Conservation (phyloP, 2,329 filamentous ascomycete genomes). For the Colletotrichum sojae region DNA sequence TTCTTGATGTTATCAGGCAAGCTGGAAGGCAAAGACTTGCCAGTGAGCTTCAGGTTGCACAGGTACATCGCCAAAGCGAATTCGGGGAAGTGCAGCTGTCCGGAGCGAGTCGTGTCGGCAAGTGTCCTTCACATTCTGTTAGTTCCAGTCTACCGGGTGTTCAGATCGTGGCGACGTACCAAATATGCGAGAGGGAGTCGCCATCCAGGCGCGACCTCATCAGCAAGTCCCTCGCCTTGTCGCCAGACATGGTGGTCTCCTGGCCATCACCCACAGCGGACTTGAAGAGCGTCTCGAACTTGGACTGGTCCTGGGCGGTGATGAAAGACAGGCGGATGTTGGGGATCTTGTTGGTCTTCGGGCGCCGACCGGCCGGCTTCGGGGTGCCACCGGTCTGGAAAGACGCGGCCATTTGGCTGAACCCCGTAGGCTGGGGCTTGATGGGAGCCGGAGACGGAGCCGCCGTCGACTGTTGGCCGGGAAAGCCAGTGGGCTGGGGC, state of each 20-base stretch:
- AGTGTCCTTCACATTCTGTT: constrained; percentile 75
- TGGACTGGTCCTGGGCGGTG: constrained; percentile 92
- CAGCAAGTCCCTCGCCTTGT: constrained; percentile 91
- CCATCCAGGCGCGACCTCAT: constrained; percentile 90
- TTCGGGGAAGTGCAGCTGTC: constrained; percentile 96
- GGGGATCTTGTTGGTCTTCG: constrained; percentile 83
- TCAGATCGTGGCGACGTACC: constrained; percentile 67
- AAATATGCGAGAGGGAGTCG: constrained; percentile 91
- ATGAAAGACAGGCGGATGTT: constrained; percentile 97
- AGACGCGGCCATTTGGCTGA: constrained; percentile 76
- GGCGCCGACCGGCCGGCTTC: constrained; percentile 61
- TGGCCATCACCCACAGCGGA: constrained; percentile 89
- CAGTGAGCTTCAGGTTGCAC: constrained; percentile 92
- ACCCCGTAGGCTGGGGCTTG: constrained; percentile 77
- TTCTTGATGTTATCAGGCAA: constrained; percentile 93
- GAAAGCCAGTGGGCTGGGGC: constrained; percentile 60
- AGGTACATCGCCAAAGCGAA: constrained; percentile 99
- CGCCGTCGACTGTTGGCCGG: constrained; percentile 64
- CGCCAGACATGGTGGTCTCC: constrained; percentile 85
- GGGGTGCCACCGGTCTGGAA: constrained; percentile 68
- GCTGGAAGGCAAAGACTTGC: constrained; percentile 80
- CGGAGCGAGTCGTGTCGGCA: constrained; percentile 95
- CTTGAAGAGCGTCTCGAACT: constrained; percentile 98
- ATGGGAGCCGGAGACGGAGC: constrained; percentile 68
- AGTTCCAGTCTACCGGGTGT: constrained; percentile 1